A percentile compares a stretch with the other conserved stretches of the same genome.
Evolutionary conservation across 345 rosid genomes (phyloP).

Genomic region (Mallotus nudiflorus): DNA sequence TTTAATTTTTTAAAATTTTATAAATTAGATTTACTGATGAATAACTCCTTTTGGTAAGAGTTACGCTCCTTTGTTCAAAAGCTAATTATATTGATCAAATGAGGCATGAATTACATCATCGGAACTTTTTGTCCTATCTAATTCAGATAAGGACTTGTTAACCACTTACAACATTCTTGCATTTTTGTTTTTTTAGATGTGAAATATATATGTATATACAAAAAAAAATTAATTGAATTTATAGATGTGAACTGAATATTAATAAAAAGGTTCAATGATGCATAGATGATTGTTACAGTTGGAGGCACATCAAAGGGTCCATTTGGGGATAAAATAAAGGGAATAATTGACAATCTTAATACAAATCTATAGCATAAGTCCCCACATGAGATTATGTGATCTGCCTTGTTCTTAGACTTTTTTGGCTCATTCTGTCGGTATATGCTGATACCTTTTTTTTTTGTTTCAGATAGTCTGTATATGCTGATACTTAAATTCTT

Average conservation of each 20-base stretch:
- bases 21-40: no score
- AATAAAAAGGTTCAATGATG: neutral
- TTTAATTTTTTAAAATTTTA: no score
- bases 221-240: neutral
- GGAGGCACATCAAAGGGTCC: slow-evolving; percentile 1
- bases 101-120: no score
- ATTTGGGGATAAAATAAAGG: neutral
- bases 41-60: no score
- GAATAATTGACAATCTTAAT: neutral
- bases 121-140: neutral
- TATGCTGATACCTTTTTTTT: no score
- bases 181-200: neutral
- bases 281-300: neutral
- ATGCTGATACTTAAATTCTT: no score
- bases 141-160: neutral
- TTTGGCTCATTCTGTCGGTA: no score
- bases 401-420: slow-evolving; percentile 4
- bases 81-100: no score
- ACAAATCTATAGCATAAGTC: neutral
- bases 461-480: no score
- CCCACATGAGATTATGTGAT: neutral
- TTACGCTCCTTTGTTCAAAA: no score
- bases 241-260: neutral
- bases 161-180: neutral
- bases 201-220: neutral